Base-by-base conservation (phyloP, 2,329 filamentous ascomycete species). In the Colletotrichum siamense region DNA sequence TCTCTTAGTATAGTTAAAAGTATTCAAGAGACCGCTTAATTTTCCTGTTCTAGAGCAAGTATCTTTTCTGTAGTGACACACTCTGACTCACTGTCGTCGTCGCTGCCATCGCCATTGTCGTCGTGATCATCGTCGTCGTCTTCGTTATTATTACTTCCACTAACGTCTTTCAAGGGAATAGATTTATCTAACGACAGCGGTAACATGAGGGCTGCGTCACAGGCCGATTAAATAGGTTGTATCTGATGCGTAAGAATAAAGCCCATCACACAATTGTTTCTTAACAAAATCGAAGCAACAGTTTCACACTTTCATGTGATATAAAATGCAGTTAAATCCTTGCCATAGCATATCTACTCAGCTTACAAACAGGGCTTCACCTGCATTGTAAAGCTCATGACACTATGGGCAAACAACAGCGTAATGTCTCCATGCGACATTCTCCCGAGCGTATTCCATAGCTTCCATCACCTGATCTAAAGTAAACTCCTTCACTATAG, bases 1-100 rank as follows among this genome's bases (percentile, higher is more conserved):
- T 39, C 0, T 39, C 1, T 18, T 0, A 49, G n/a, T 12, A 49
- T n/a, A 3, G 6, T 2, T n/a, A 2, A 0, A 44, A 44, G 0
- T n/a, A 1, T 10, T n/a, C 3, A 44, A 44, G 39, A n/a, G 36
- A 39, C 36, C 8, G 39, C 39, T 5, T 10, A n/a, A 18, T n/a
- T 10, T 1, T n/a, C 5, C 3, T 10, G 3, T 6, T 0, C 18
- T 10, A 10, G 3, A 44, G 18, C 39, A n/a, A n/a, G 5, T n/a
- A 3, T 10, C 5, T 10, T n/a, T 44, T 6, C 8, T 44, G 3
- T n/a, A 1, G 16, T 10, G 16, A 44, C 6, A 44, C 5, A n/a
- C 8, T 3, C 5, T 44, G 1, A 18, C 0, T 44, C 0, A n/a
- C 16, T n/a, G 16, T 10, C 1, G 5, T 44, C 8, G 15, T 39